These are phyloP conservation scores for Fusarium sambucinum DNA, from an alignment of 2,329 filamentous ascomycete genomes.

Conservation along the genomic window DNA sequence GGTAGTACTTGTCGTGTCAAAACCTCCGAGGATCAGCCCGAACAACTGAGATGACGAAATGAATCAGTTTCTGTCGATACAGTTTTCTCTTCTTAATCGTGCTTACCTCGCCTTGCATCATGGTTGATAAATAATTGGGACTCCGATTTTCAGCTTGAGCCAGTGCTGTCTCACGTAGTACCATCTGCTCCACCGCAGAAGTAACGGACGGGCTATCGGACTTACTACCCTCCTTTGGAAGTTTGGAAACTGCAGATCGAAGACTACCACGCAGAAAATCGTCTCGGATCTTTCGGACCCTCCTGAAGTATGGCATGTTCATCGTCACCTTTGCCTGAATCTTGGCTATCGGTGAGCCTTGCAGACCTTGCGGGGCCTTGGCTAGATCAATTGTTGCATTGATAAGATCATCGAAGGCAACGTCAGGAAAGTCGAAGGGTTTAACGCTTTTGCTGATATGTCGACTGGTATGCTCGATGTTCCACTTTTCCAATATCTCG, in stretches of 20 bases:
- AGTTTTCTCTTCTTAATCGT: fast-evolving
- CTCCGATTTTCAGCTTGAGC: neutral
- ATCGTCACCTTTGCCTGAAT: neutral
- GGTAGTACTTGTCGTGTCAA: neutral
- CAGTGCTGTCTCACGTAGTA: neutral
- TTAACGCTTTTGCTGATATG: fast-evolving
- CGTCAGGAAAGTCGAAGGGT: neutral
- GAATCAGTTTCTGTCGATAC: neutral
- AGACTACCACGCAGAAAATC: neutral
- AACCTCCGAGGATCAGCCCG: neutral
- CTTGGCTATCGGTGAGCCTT: neutral
- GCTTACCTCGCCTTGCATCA: neutral
- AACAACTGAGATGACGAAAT: neutral
- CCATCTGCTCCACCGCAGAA: neutral
- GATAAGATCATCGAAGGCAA: neutral
- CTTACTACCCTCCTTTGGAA: neutral
- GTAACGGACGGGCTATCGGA: neutral
- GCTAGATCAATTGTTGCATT: neutral
- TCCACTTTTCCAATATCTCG: fast-evolving
- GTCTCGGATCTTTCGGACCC: neutral
- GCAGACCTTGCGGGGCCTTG: neutral
- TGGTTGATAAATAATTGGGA: neutral
- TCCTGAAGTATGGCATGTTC: neutral
- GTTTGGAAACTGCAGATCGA: neutral
- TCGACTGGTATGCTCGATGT: fast-evolving